These are phyloP conservation scores for Globisporangium nunn DNA, from an alignment of 352 stramenopile species.

Conservation along the genomic window DNA sequence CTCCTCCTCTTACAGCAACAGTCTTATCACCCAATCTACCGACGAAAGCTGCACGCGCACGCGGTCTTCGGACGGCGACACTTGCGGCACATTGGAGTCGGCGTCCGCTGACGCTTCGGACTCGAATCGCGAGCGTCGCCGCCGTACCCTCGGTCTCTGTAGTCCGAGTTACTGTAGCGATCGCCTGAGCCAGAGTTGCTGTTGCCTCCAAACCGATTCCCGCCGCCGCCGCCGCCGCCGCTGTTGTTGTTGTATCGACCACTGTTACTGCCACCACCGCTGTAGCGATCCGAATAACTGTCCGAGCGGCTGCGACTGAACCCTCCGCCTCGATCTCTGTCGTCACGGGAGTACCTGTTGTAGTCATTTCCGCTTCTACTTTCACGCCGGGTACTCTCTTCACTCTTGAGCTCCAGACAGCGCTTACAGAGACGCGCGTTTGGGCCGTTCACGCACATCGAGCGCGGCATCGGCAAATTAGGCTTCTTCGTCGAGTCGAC, in stretches of 20 bases:
- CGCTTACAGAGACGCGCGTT: slow-evolving; percentile 59
- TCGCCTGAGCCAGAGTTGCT: slow-evolving; percentile 14
- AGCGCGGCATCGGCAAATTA: slow-evolving; percentile 35
- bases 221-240: slow-evolving; percentile 15
- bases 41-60: slow-evolving; percentile 47
- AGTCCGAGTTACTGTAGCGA: slow-evolving; percentile 17
- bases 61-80: slow-evolving; percentile 43
- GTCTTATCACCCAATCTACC: slow-evolving; percentile 12
- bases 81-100: slow-evolving; percentile 37
- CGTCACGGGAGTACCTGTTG: slow-evolving; percentile 16
- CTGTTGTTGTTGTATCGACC: slow-evolving; percentile 17
- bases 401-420: slow-evolving; percentile 55
- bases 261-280: slow-evolving; percentile 2
- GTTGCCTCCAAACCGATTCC: slow-evolving; percentile 3
- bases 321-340: slow-evolving; percentile 9
- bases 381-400: slow-evolving; percentile 31
- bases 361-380: slow-evolving; percentile 12
- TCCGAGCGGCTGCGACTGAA: slow-evolving; percentile 7
- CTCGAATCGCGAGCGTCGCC: slow-evolving; percentile 23
- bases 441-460: slow-evolving; percentile 50
- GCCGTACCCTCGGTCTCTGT: slow-evolving; percentile 22
- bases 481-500: slow-evolving; percentile 60
- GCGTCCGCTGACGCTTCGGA: slow-evolving; percentile 26
- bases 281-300: slow-evolving; percentile 6
- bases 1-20: too few species aligned